Evolutionary conservation across 176 grass and related monocot species (phyloP), one percentile per base, ranked within the genome.

Genomic region (Pontederia paniculata): DNA sequence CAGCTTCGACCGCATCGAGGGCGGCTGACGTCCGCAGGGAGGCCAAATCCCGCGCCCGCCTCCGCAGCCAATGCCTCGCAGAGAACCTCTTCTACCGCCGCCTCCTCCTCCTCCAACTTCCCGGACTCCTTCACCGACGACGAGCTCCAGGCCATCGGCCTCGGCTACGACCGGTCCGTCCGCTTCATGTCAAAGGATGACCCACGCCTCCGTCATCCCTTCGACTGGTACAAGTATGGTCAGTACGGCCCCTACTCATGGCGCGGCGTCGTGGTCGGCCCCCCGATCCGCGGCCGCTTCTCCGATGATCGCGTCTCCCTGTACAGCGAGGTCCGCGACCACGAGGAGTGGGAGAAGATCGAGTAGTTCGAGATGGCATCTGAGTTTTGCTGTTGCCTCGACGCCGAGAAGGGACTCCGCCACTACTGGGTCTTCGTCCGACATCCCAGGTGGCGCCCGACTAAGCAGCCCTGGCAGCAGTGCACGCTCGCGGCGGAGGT

Each of bases 151-250:
- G 89, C 86, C 77, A 81, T 90, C 50, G 83, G 91, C 10, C 62
- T 97, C 65, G 91, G 91, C 51, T 97, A 97, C 61, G 83, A 97
- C 80, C 85, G 93, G 25, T 42, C 77, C 61, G 86, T 90, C 15
- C 82, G 93, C 56, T 97, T 97, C 80, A 81, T 97, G 86, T 79
- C 79, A 17, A 77, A 87, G 44, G 80, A 97, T 45, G 86, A 97
- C 60, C 91, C 83, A 63, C 58, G 63, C 17, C 91, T 97, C 59
- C 93, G 68, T 47, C 93, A 97, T 53, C 86, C 65, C 14, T 74
- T 87, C 69, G 93, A 97, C 69, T 90, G 93, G 93, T 89, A 90
- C 93, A 88, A 83, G 74, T 97, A 90, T 50, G 93, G 86, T 57
- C 56, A 62, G 16, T 90, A 66, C 46, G 86, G 93, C 1, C 86